A percentile compares a stretch with the other conserved stretches of the same genome.
phyloP scores from a whole-genome alignment of 768 basidiomycete genomes.

The Phallus indusiatus region DNA sequence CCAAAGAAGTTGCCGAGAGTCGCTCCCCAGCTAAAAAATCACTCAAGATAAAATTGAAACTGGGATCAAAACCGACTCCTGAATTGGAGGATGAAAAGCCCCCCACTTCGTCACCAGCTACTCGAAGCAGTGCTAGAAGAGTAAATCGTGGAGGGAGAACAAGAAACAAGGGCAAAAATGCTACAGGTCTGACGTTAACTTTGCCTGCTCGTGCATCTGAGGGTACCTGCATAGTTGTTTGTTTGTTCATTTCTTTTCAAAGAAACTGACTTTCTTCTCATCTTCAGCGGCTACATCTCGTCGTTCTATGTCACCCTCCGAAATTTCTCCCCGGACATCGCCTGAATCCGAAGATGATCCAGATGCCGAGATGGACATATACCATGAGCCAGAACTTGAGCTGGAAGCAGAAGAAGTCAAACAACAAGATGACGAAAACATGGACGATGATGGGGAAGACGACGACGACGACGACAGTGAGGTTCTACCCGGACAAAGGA shows the following conservation, averaged over 20 bases:
- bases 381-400: constrained; percentile 19
- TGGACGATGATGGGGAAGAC: constrained; percentile 35
- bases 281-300: constrained; percentile 6
- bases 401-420: constrained; percentile 13
- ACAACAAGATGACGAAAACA: constrained; percentile 5
- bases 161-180: neutral
- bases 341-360: constrained; percentile 34
- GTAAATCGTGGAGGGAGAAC: neutral
- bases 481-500: constrained; percentile 20
- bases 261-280: constrained; percentile 14
- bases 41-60: constrained; percentile 54
- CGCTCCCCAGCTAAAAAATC: neutral
- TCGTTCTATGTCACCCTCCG: constrained; percentile 1
- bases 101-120: constrained; percentile 11
- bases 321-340: constrained; percentile 19
- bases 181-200: neutral
- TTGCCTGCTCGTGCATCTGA: neutral
- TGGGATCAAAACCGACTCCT: constrained; percentile 27
- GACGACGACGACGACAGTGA: constrained; percentile 59
- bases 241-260: constrained; percentile 18
- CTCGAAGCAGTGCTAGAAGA: neutral
- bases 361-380: constrained; percentile 14
- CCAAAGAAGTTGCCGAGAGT: neutral
- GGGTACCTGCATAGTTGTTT: constrained; percentile 11
- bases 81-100: constrained; percentile 13